A percentile compares a stretch with the other conserved stretches of the same genome.
Conservation (phyloP, 805 yeast genomes). For the Lachancea thermotolerans region DNA sequence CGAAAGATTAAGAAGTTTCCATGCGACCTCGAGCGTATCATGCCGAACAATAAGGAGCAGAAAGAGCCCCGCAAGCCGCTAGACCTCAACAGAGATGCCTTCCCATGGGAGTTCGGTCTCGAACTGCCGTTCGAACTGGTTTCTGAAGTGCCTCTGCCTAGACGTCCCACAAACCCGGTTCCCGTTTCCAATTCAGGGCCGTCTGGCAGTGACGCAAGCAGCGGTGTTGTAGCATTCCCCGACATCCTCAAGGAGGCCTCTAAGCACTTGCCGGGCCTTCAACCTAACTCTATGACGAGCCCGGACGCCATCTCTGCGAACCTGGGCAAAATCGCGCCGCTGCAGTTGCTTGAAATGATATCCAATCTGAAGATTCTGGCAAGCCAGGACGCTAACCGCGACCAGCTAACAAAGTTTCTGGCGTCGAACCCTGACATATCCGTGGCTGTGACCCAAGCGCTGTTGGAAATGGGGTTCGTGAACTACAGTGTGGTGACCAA, state of each 20-base stretch:
- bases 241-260: conserved; percentile 48
- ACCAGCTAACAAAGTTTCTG: conserved; percentile 48
- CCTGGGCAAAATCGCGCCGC: conserved; percentile 60
- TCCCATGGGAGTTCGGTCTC: conserved; percentile 27
- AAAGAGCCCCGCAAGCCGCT: conserved; percentile 10
- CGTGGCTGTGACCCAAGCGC: conserved; percentile 63
- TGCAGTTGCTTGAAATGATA: conserved; percentile 60
- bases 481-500: conserved; percentile 62
- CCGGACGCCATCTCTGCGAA: conserved; percentile 54
- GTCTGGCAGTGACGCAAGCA: neutral
- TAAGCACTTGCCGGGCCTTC: conserved; percentile 45
- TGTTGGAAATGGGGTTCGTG: conserved; percentile 69
- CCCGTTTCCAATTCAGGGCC: conserved; percentile 3
- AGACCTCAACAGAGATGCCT: conserved; percentile 26
- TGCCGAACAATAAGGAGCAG: conserved; percentile 20
- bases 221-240: conserved; percentile 34
- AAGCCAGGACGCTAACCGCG: conserved; percentile 38
- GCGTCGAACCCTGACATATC: conserved; percentile 51
- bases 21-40: conserved; percentile 22
- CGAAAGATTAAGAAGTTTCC: conserved; percentile 24
- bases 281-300: conserved; percentile 38
- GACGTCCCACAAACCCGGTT: conserved; percentile 19
- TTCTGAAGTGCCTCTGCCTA: conserved; percentile 29
- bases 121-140: conserved; percentile 33
- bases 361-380: conserved; percentile 57